Evolutionary conservation across 2,329 filamentous ascomycete genomes (phyloP), one percentile per base, ranked within the genome.

Genomic region (Uncinocarpus reesii): DNA sequence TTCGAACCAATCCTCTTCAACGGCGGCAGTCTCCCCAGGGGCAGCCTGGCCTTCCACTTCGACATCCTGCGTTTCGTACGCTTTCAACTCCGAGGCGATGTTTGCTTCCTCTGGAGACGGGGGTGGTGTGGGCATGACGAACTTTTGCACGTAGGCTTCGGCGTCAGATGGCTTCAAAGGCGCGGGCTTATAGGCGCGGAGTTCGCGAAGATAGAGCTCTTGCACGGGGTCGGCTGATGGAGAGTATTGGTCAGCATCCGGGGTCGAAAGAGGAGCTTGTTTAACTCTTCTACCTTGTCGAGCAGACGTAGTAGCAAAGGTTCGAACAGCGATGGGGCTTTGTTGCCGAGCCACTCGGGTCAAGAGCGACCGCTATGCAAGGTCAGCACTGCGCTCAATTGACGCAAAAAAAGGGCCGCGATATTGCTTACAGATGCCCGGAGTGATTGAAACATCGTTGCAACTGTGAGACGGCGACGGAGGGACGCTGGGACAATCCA

Each of bases 201-300:
- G 81, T 73, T 96, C 89, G 70, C 83, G 84, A 61, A 98, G 81
- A 78, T 98, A 98, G 65, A 98, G 80, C 68, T 96, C 90, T 74
- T 96, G 92, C 62, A 98, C 86, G 63, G 95, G 81, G 71, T 98
- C 92, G 80, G 86, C 92, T 96, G 65, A 31, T 56, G 46, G n/a
- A 50, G 40, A 49, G 45, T 20, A 49, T 40, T 26, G 23, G 24
- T 26, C 20, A 35, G 50, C 50, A 45, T 28, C 13, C 18, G n/a
- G 1, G 11, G 28, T 20, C 45, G 62, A 68, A 71, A 71, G 62
- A 67, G 16, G 23, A 49, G 38, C 35, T 7, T 46, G 52, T 53
- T 55, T 57, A 62, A 42, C 62, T 59, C 69, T 32, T 66, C 63
- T 74, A 81, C 79, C 78, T 74, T 77, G 74, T 65, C 78, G 75